These are phyloP conservation scores for Xenoacremonium recifei DNA, from an alignment of 2,329 filamentous ascomycete species.

Conservation along the genomic window DNA sequence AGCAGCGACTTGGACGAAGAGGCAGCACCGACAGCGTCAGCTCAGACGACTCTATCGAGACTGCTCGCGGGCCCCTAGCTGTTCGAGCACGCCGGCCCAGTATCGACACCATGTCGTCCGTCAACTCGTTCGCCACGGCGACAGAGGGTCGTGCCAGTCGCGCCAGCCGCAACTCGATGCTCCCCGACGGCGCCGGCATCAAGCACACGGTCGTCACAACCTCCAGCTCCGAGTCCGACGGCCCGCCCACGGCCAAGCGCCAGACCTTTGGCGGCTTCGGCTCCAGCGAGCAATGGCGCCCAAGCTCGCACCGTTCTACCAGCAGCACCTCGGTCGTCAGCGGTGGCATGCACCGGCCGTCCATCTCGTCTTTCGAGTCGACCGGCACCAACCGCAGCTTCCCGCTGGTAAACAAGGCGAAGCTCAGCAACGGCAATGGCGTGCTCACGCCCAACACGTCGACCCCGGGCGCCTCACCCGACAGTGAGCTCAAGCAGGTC, in stretches of 20 bases:
- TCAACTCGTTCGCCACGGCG: conserved; percentile 57
- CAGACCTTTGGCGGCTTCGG: conserved; percentile 25
- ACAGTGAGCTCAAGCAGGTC: conserved; percentile 46
- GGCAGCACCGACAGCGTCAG: conserved; percentile 52
- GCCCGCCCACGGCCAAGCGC: conserved; percentile 19
- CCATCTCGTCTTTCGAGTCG: conserved; percentile 56
- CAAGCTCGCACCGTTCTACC: conserved; percentile 40
- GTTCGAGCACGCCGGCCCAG: conserved; percentile 42
- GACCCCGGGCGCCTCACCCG: conserved; percentile 47
- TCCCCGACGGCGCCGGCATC: conserved; percentile 15
- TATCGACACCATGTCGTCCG: conserved; percentile 48
- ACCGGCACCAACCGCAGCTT: conserved; percentile 61
- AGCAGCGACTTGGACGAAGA: conserved; percentile 25
- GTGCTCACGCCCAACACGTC: conserved; percentile 34
- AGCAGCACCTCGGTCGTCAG: conserved; percentile 15
- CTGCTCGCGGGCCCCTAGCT: conserved; percentile 48
- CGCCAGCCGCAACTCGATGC: conserved; percentile 37
- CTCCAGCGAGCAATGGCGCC: conserved; percentile 22
- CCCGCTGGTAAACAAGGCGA: conserved; percentile 55
- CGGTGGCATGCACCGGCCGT: conserved; percentile 44
- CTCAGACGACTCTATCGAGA: conserved; percentile 62
- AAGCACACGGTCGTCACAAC: conserved; percentile 18
- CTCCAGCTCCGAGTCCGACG: conserved; percentile 18
- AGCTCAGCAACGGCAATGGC: conserved; percentile 43
- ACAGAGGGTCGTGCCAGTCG: conserved; percentile 47